phyloP scores from a whole-genome alignment of 2,329 filamentous ascomycete species.

The Paraconiothyrium sp. region DNA sequence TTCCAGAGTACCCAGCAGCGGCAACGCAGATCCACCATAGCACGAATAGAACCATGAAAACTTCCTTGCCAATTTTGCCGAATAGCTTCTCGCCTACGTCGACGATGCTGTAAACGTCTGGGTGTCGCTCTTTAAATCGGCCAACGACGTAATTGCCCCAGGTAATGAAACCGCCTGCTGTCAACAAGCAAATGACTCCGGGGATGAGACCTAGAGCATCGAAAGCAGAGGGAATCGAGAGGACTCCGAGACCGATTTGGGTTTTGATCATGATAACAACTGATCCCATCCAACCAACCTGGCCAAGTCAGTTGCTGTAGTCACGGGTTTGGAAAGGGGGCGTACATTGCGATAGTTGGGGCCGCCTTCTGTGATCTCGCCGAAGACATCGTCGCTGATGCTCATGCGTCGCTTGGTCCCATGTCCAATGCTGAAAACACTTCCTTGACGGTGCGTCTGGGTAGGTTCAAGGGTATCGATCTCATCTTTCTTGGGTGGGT shows the following conservation, averaged over 20 bases:
- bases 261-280: slow-evolving; percentile 25
- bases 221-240: slow-evolving; percentile 58
- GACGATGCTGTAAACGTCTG: slow-evolving; percentile 65
- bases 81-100: slow-evolving; percentile 64
- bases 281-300: slow-evolving; percentile 21
- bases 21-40: slow-evolving; percentile 39
- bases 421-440: slow-evolving; percentile 15
- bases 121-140: slow-evolving; percentile 62
- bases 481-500: slow-evolving; percentile 1
- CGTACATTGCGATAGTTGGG: slow-evolving; percentile 14
- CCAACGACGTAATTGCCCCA: slow-evolving; percentile 61
- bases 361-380: slow-evolving; percentile 11
- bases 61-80: slow-evolving; percentile 60
- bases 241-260: slow-evolving; percentile 45
- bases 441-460: slow-evolving; percentile 15
- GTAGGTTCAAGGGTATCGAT: slow-evolving; percentile 11
- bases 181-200: slow-evolving; percentile 55
- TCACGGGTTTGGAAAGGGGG: background rate
- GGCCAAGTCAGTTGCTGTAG: background rate
- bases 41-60: slow-evolving; percentile 48
- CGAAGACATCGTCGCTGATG: slow-evolving; percentile 15
- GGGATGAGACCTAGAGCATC: slow-evolving; percentile 58
- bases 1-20: slow-evolving; percentile 14
- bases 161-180: slow-evolving; percentile 54
- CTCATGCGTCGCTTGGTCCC: slow-evolving; percentile 11